phyloP scores from a whole-genome alignment of 164 flowering plant species.

The Tetracentron sinense region DNA sequence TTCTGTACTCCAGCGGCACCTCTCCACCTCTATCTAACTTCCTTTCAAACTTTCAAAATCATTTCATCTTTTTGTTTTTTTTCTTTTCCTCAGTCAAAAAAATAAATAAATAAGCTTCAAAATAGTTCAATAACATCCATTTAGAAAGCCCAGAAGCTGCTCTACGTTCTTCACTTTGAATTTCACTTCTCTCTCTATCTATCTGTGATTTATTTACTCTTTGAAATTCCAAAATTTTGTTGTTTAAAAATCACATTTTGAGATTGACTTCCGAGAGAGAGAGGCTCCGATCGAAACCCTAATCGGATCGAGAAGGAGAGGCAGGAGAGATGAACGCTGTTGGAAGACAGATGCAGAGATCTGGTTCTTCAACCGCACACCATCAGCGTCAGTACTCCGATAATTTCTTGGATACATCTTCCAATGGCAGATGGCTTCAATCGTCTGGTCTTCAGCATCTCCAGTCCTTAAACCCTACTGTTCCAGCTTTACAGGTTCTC shows the following conservation, averaged over 20 bases:
- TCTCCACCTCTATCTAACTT: no score
- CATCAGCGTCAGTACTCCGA: constrained; percentile 87
- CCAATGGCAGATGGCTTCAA: constrained; percentile 66
- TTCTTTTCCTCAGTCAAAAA: no score
- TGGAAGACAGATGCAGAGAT: constrained; percentile 61
- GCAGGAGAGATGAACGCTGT: constrained; percentile 47
- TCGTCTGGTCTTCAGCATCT: constrained; percentile 62
- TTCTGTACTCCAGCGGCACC: no score
- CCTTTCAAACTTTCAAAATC: background rate
- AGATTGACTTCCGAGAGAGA: background rate
- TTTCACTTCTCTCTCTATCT: background rate
- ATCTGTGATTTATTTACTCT: background rate
- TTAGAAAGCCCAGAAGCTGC: background rate
- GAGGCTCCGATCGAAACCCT: background rate
- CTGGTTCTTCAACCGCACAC: constrained; percentile 51
- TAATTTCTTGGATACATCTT: constrained; percentile 50
- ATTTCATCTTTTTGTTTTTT: no score
- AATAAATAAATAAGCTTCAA: no score
- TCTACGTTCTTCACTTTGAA: background rate
- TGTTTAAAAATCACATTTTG: background rate
- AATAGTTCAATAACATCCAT: no score
- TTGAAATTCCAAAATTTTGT: background rate
- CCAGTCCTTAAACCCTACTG: constrained; percentile 28
- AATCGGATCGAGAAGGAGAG: constrained; percentile 12
- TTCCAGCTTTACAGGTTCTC: constrained; percentile 39